Percentiles rank a stretch among this genome's conserved stretches.
phyloP scores from a whole-genome alignment of 164 flowering plant species.

The Tinospora cordifolia region DNA sequence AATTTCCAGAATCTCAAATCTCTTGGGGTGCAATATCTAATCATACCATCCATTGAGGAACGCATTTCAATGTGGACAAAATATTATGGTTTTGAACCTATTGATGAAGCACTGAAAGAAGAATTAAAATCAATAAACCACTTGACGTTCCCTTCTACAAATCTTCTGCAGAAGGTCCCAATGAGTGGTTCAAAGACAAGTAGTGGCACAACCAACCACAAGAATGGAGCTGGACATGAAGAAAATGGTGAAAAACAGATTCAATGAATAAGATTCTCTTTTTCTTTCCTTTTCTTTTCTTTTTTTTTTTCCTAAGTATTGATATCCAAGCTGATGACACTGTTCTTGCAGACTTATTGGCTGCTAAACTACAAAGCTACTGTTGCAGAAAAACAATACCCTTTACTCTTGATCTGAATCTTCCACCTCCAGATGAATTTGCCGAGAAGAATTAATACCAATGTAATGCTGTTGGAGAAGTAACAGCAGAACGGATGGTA shows the following conservation, averaged over 20 bases:
- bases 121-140: neutral
- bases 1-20: constrained; percentile 6
- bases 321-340: neutral
- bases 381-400: neutral
- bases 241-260: neutral
- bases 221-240: neutral
- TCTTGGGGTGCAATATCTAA: constrained; percentile 3
- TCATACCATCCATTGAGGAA: neutral
- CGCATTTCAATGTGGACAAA: neutral
- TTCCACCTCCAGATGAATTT: neutral
- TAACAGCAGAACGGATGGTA: no score
- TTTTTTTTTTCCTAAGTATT: neutral
- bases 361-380: neutral
- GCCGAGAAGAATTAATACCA: neutral
- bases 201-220: neutral
- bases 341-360: neutral
- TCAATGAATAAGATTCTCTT: neutral
- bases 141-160: neutral
- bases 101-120: neutral
- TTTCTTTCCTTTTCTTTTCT: neutral
- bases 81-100: neutral
- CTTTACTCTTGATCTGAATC: neutral
- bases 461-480: neutral
- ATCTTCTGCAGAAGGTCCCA: neutral
- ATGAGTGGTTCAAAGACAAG: neutral